Percentiles rank a stretch among this genome's conserved stretches.
Conservation (phyloP, 2,329 filamentous ascomycete genomes). For the Ophiobolus disseminans region DNA sequence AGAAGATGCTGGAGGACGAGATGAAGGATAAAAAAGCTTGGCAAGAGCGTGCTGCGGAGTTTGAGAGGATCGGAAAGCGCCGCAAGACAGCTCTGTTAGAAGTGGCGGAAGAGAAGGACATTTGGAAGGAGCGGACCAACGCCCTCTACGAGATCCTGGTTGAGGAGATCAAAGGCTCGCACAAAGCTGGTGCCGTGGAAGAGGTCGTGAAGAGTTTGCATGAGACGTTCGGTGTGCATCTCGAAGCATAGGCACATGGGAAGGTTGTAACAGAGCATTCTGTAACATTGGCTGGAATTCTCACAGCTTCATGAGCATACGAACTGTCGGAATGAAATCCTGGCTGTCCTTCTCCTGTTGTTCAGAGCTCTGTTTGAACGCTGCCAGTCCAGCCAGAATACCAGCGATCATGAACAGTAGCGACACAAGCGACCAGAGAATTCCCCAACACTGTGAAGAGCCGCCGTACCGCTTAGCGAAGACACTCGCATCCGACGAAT, state of each 20-base stretch:
- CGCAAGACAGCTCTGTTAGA: background rate
- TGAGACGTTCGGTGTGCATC: background rate
- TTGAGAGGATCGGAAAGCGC: too few relatives aligned
- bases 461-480: constrained; percentile 81
- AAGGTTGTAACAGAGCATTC: background rate
- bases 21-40: background rate
- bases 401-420: constrained; percentile 73
- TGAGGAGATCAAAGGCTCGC: background rate
- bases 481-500: constrained; percentile 78
- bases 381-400: constrained; percentile 78
- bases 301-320: constrained; percentile 30
- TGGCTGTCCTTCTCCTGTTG: constrained; percentile 74
- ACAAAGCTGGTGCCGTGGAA: background rate
- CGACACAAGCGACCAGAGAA: constrained; percentile 78
- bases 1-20: background rate
- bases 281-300: constrained; percentile 7
- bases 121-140: background rate
- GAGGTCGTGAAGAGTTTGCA: background rate
- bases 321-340: constrained; percentile 64
- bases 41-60: too few relatives aligned
- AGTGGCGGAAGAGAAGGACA: background rate
- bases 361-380: constrained; percentile 73
- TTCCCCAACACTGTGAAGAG: constrained; percentile 80
- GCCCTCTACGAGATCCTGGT: background rate
- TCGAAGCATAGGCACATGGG: background rate